phyloP scores from a whole-genome alignment of 768 basidiomycete species.

The Kwoniella dendrophila region DNA sequence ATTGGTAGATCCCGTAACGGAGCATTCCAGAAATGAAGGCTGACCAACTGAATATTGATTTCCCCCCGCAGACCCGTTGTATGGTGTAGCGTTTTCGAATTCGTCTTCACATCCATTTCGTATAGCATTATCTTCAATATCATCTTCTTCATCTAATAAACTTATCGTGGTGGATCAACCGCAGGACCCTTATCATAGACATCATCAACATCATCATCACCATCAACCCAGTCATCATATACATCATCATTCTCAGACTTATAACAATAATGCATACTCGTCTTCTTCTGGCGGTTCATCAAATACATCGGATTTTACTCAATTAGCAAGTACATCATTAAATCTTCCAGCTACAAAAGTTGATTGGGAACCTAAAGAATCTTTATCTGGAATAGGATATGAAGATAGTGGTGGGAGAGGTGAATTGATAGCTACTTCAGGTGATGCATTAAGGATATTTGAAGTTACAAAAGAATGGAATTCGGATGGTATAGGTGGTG shows the following conservation, averaged over 20 bases:
- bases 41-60: conserved; percentile 8
- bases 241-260: conserved; percentile 8
- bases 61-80: conserved; percentile 47
- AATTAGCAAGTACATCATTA: conserved; percentile 78
- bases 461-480: conserved; percentile 80
- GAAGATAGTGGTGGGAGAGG: conserved; percentile 56
- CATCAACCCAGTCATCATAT: conserved; percentile 4
- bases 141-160: conserved; percentile 65
- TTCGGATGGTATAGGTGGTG: conserved; percentile 28
- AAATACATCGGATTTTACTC: conserved; percentile 66
- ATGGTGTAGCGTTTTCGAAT: conserved; percentile 57
- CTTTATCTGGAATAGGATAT: conserved; percentile 53
- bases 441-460: conserved; percentile 89
- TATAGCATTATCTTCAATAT: conserved; percentile 80
- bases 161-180: conserved; percentile 36
- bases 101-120: conserved; percentile 75
- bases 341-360: conserved; percentile 91
- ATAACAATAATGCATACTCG: conserved; percentile 5
- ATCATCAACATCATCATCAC: conserved; percentile 61
- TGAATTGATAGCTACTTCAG: conserved; percentile 89
- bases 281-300: too few species aligned
- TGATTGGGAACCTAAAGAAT: conserved; percentile 89
- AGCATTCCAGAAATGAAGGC: neutral
- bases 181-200: conserved; percentile 61
- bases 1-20: too few species aligned